These are phyloP conservation scores for Drechmeria coniospora DNA, from an alignment of 2,329 filamentous ascomycete species.

Conservation along the genomic window DNA sequence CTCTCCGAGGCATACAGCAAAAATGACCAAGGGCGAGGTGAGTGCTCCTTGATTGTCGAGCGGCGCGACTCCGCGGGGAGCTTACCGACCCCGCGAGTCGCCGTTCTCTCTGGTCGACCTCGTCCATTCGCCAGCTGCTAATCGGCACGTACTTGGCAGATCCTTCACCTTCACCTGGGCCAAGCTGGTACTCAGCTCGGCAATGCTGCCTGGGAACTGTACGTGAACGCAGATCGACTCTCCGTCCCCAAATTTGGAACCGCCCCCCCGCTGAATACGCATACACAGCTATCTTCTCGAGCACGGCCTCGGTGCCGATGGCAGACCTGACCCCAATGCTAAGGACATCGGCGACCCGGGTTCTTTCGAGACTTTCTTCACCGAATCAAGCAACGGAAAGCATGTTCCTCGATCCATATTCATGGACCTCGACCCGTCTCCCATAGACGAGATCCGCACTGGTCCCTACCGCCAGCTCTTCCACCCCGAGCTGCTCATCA, in stretches of 20 bases:
- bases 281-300: constrained; percentile 55
- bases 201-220: constrained; percentile 66
- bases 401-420: constrained; percentile 59
- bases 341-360: constrained; percentile 45
- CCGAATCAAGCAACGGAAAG: constrained; percentile 55
- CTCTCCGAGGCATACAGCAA: no score
- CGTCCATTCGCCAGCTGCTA: no score
- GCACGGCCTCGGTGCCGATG: constrained; percentile 52
- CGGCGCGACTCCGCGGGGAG: no score
- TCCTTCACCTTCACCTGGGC: constrained; percentile 49
- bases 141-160: constrained; percentile 21
- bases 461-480: constrained; percentile 53
- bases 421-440: constrained; percentile 57
- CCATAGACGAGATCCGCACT: constrained; percentile 59
- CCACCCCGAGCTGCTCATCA: constrained; percentile 57
- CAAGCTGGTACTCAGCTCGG: constrained; percentile 61
- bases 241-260: no score
- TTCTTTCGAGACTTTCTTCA: constrained; percentile 61
- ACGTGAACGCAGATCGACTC: constrained; percentile 33
- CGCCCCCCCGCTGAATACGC: no score
- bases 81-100: no score
- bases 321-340: constrained; percentile 44
- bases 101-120: no score
- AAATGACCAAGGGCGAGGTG: no score
- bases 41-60: no score